Evolutionary conservation across 2,329 filamentous ascomycete genomes (phyloP), one percentile per base, ranked within the genome.

Genomic region (Cladosporium sp.): DNA sequence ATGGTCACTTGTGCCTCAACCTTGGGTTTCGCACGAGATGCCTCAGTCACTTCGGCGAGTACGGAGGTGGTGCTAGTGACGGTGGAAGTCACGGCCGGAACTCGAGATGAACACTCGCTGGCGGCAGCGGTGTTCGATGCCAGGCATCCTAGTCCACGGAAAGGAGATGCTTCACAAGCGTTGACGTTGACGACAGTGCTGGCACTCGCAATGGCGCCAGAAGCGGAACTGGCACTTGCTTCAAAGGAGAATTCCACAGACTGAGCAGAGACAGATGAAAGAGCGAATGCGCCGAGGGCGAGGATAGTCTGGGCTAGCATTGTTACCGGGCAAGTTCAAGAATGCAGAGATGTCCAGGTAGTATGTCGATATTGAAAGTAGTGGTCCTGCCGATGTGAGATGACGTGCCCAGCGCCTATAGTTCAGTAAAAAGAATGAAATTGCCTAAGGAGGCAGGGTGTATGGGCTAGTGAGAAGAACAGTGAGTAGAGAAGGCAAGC

Each of bases 51-150:
- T 21, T 59, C 30, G 6, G 63, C 59, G 32, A 65, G 47, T 11
- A 65, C 63, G 3, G 63, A 65, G n/a, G 63, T 65, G 21, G 63
- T 65, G 55, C 55, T 59, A 12, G 63, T 65, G 30, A 47, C 36
- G 26, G 44, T 60, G 7, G 49, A 49, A 5, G 32, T 60, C 4
- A 59, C 55, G 24, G 26, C 36, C 15, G 63, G 63, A 5, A 65
- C 47, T 12, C 52, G 51, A 44, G 63, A 59, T 3, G 52, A 59
- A 44, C 63, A 65, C 18, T 59, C 55, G 44, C 55, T 65, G 57
- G 63, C 63, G n/a, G 63, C 63, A 47, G 61, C 61, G 26, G 61
- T 64, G 61, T 64, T 64, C 3, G 61, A 64, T 21, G 61, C 61
- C 51, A 64, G 51, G 24, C 61, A 64, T 2, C 61, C 61, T 52